Evolutionary conservation across 139 green algal species (phyloP), one percentile per base, ranked within the genome.

Genomic region (Chlamydomonas sphaeroides): DNA sequence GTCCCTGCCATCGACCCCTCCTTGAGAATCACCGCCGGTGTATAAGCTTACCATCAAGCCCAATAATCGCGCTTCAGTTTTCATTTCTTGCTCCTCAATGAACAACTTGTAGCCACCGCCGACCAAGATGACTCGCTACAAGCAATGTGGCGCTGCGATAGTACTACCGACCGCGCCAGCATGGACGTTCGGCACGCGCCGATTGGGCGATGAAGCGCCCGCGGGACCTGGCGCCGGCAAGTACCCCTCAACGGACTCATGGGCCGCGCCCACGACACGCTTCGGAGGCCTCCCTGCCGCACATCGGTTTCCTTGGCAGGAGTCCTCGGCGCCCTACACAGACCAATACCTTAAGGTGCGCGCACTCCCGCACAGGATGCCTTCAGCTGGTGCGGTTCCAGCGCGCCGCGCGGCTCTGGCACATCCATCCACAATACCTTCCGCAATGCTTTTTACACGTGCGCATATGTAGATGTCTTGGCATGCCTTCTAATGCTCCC

Each of bases 91-190:
- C n/a, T n/a, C n/a, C n/a, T n/a, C n/a, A n/a, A n/a, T n/a, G n/a
- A n/a, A n/a, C n/a, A n/a, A n/a, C n/a, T n/a, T n/a, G n/a, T n/a
- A n/a, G n/a, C n/a, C n/a, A n/a, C n/a, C n/a, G n/a, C n/a, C n/a
- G n/a, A n/a, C n/a, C n/a, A n/a, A n/a, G 30, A 80, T 80, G 74
- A 70, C 74, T 4, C 59, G 74, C 0, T 80, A 71, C 42, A 33
- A 59, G 15, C 28, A 71, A 36, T 80, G 74, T 25, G 74, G 74
- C 1, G 33, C 59, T 35, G 59, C 74, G 20, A 41, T 70, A 17
- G 59, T 48, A 4, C 41, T 80, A 26, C 74, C 74, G 17, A 71
- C 59, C 5, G 59, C 53, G 3, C 74, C 74, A 17, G 74, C 74
- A 25, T 80, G 74, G 74, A 35, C 74, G 0, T 80, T 80, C 33